Percentiles rank a stretch among this genome's conserved stretches.
phyloP scores from a whole-genome alignment of 2,329 filamentous ascomycete species.

The Penicillium rolfsii region DNA sequence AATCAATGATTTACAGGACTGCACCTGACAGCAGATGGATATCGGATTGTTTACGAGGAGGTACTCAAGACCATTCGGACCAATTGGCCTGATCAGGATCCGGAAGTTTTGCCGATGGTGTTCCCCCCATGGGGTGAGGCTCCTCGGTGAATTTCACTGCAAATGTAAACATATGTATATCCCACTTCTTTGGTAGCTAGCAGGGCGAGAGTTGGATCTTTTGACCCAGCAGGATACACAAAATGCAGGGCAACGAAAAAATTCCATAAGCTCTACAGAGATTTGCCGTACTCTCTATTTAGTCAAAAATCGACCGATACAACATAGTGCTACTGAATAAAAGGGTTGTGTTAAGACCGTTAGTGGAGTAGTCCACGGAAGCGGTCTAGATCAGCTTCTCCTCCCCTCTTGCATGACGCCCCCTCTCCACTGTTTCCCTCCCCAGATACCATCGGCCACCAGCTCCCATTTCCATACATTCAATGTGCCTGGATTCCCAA shows the following conservation, averaged over 20 bases:
- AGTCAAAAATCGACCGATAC: not conserved
- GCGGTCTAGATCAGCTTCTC: constrained; percentile 26
- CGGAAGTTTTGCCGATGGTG: constrained; percentile 56
- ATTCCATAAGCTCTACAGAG: not conserved
- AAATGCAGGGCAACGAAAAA: not conserved
- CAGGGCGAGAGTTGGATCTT: too few species aligned
- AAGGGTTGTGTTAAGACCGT: constrained; percentile 4
- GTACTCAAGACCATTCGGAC: constrained; percentile 55
- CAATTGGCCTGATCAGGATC: constrained; percentile 59
- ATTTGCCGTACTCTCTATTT: not conserved
- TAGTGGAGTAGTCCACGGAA: constrained; percentile 22
- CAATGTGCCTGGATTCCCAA: not conserved
- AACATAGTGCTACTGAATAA: not conserved
- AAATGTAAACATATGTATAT: not conserved
- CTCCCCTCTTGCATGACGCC: constrained; percentile 25
- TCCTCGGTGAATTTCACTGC: constrained; percentile 35
- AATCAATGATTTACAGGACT: constrained; percentile 48
- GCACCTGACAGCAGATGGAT: constrained; percentile 61
- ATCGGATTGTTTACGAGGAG: constrained; percentile 59
- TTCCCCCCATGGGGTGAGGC: constrained; percentile 58
- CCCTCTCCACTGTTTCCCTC: constrained; percentile 8
- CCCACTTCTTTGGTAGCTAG: too few species aligned
- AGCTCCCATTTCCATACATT: constrained; percentile 5
- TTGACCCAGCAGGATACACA: not conserved
- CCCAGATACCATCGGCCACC: constrained; percentile 16